Base-by-base conservation (phyloP, 768 basidiomycete species). In the Strobilomyces confusus region DNA sequence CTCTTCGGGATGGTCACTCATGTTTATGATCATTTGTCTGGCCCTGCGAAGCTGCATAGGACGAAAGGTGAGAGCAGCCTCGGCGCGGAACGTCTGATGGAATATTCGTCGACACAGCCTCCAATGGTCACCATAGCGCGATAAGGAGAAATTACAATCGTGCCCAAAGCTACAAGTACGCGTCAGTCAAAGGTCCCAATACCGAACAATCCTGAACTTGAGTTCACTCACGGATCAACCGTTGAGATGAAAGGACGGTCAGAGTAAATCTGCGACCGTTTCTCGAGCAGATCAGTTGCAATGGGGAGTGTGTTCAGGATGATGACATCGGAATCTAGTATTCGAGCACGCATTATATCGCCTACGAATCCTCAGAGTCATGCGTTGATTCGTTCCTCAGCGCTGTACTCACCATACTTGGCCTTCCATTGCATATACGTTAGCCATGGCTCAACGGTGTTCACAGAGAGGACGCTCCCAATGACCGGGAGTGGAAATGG, bases 41-140 rank as follows among this genome's bases (percentile, higher is more conserved):
- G 51, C 57, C 15, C 20, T 44, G 2, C 37, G 49, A 34, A 57
- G 48, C 12, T 57, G 52, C 41, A 51, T 57, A 1, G 58, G 51
- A 13, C 45, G 56, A 41, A 54, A 36, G 9, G 4, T 7, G 5
- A 44, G 29, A 5, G 41, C 20, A n/a, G 41, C 48, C 1, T 57
- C 25, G 6, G 55, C 20, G 8, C 46, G 40, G 22, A 48, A 57
- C 2, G 51, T 51, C 37, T 59, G 55, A 15, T 59, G 56, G 5
- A 59, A 19, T 25, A 57, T 59, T 9, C 56, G 48, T 17, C 58
- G 32, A 25, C 42, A 48, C 17, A 46, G 20, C 7, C 57, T 37
- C 56, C 56, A 58, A 25, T 49, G 25, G 36, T 22, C 9, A 5
- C 43, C 43, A 17, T 51, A 51, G 1, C 8, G 26, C 3, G 9